Evolutionary conservation across 768 basidiomycete genomes (phyloP).

Genomic region (Lactarius pseudohatsudake): DNA sequence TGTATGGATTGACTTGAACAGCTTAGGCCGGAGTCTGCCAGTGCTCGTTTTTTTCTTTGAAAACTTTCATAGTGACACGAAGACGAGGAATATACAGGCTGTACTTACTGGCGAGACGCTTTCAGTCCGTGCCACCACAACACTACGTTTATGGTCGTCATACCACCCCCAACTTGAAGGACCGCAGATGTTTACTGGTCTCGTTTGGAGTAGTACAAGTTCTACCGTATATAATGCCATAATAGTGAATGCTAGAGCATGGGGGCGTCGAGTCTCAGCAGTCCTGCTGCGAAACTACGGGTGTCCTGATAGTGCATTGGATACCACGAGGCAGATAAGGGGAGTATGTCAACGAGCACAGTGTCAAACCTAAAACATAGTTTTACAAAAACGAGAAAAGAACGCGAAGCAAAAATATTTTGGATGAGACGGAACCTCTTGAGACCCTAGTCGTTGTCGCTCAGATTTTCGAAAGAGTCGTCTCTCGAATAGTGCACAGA

Average conservation of each 20-base stretch:
- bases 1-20: no score
- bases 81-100: no score
- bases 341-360: not conserved
- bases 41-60: no score
- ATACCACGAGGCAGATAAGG: not conserved
- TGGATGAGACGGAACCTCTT: not conserved
- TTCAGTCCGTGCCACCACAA: not conserved
- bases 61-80: no score
- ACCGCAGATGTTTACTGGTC: not conserved
- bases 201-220: not conserved
- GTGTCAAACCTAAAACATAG: not conserved
- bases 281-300: not conserved
- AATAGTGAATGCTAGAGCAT: not conserved
- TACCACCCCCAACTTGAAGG: not conserved
- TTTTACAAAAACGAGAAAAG: not conserved
- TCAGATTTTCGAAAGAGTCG: not conserved
- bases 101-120: not conserved
- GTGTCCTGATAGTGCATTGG: not conserved
- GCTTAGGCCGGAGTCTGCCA: no score
- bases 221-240: not conserved
- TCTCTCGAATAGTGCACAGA: conserved; percentile 5
- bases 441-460: conserved; percentile 3
- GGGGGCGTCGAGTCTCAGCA: not conserved
- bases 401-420: not conserved
- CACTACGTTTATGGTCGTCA: not conserved